Evolutionary conservation across 2,329 filamentous ascomycete species (phyloP), one percentile per base, ranked within the genome.

Genomic region (Salinomyces thailandicus): DNA sequence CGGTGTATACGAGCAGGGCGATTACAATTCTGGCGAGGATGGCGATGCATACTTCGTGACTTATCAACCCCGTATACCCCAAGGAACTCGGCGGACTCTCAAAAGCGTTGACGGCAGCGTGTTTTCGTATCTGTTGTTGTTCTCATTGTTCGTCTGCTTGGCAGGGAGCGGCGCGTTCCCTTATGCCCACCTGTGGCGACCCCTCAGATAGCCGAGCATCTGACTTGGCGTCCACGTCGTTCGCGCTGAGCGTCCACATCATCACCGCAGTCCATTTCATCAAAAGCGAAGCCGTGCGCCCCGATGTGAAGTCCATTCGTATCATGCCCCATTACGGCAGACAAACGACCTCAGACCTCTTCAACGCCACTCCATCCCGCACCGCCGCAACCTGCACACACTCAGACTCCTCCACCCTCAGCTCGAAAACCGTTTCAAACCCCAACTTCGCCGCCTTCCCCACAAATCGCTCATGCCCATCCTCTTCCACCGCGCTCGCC

Each of bases 311-410:
- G n/a, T n/a, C n/a, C n/a, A n/a, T n/a, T n/a, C n/a, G n/a, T n/a
- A n/a, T n/a, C n/a, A n/a, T n/a, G n/a, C n/a, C n/a, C n/a, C n/a
- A n/a, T n/a, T n/a, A n/a, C n/a, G n/a, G n/a, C n/a, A n/a, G n/a
- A n/a, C n/a, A n/a, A n/a, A n/a, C n/a, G n/a, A 24, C 20, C 20
- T 24, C 20, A 7, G 35, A 36, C 27, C 27, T 30, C 27, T 15
- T 36, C 5, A 36, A 36, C 31, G 44, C 44, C 24, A 5, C 33
- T 8, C 39, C 40, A 27, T 37, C 15, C 18, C 37, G 33, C 3
- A 45, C 38, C 29, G 47, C 47, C 3, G 38, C 47, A 17, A 50
- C 45, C 30, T 47, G 47, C 22, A 48, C 43, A 31, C 24, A 43
- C 9, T 31, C 33, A 6, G 35, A 41, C 9, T 33, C 39, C 27